Evolutionary conservation across 257 asterid species (phyloP).

Genomic region (Solanum chilense): DNA sequence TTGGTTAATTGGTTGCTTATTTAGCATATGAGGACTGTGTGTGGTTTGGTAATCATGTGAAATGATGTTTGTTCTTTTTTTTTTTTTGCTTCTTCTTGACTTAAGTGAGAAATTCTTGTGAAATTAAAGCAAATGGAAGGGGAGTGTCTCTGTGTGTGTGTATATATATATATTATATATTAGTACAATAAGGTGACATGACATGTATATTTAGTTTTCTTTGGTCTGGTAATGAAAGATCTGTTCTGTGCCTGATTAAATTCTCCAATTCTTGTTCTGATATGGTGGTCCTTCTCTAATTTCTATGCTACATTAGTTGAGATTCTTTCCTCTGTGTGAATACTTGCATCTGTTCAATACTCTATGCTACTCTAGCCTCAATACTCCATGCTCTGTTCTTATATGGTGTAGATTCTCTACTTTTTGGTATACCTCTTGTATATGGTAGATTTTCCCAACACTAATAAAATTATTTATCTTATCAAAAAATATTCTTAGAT

Average conservation of each 20-base stretch:
- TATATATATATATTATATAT: not conserved
- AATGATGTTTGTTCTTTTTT: not conserved
- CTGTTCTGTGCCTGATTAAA: not conserved
- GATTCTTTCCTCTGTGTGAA: not conserved
- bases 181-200: not conserved
- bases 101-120: not conserved
- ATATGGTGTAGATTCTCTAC: not conserved
- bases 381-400: not conserved
- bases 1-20: not conserved
- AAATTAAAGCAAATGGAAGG: not conserved
- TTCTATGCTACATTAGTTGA: not conserved
- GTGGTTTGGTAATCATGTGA: not conserved
- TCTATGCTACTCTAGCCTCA: not conserved
- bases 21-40: not conserved
- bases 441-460: not conserved
- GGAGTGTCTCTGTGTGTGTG: no score
- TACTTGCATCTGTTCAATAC: not conserved
- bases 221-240: not conserved
- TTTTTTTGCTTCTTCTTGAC: not conserved
- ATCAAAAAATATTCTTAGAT: not conserved
- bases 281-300: not conserved
- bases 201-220: not conserved
- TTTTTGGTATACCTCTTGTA: not conserved
- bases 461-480: not conserved
- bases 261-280: not conserved